A percentile compares a stretch with the other conserved stretches of the same genome.
phyloP scores from a whole-genome alignment of 441 rosid genomes.

The Erodium moschatum region DNA sequence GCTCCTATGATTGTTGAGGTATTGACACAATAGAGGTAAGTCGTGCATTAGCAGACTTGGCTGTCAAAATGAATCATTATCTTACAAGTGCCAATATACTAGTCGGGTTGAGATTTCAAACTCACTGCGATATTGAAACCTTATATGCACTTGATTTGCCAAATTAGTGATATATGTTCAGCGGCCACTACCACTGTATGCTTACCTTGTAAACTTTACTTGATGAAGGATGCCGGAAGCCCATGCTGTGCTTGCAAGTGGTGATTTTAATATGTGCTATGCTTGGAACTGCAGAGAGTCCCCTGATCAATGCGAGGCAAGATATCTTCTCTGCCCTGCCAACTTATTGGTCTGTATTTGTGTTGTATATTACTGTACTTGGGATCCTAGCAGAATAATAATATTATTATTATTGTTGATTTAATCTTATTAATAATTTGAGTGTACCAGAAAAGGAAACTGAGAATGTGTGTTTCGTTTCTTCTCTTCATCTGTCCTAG shows the following conservation, averaged over 20 bases:
- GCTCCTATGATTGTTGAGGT: slow-evolving; percentile 50
- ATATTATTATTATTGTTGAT: neutral
- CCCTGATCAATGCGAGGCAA: neutral
- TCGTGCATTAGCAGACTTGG: slow-evolving; percentile 2
- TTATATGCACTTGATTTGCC: neutral
- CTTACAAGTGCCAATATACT: neutral
- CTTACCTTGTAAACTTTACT: neutral
- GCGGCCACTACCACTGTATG: neutral
- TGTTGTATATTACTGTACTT: no score
- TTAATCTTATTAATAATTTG: neutral
- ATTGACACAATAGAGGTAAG: slow-evolving; percentile 29
- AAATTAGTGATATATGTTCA: neutral
- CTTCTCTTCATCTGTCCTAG: no score
- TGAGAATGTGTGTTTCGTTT: neutral
- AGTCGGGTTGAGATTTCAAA: neutral
- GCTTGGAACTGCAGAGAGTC: neutral
- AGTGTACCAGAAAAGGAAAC: neutral
- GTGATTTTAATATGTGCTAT: no score
- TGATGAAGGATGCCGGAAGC: neutral
- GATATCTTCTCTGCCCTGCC: neutral
- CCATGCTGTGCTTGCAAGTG: no score
- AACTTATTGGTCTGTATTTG: neutral
- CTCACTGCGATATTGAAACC: neutral
- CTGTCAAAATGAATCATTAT: neutral
- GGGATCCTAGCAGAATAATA: no score